Percentiles rank a stretch among this genome's conserved stretches.
Conservation (phyloP, 228 moss, liverwort and hornwort genomes). For the Sphagnum fallax region DNA sequence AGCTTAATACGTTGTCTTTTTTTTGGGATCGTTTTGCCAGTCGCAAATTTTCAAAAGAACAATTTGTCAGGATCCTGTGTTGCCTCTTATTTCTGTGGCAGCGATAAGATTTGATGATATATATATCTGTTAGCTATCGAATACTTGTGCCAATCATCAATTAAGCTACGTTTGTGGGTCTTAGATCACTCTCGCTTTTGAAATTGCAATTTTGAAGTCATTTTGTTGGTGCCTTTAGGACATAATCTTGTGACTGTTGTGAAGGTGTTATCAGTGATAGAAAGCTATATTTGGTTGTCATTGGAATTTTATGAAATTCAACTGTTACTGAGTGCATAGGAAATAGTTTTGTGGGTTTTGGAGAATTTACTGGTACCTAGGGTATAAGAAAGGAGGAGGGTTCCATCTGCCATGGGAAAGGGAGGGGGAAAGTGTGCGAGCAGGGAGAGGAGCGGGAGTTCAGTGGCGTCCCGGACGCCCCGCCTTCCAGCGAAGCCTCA, state of each 20-base stretch:
- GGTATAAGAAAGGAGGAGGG: neutral
- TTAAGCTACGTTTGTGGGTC: no score
- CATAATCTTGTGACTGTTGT: neutral
- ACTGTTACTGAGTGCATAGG: neutral
- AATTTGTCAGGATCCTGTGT: no score
- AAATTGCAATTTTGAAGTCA: no score
- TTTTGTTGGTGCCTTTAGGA: neutral
- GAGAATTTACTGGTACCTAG: constrained; percentile 1
- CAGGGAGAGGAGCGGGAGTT: constrained; percentile 22
- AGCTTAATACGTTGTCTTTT: no score
- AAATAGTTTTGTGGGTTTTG: neutral
- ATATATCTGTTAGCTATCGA: no score
- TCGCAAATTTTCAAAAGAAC: no score
- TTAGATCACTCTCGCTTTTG: no score
- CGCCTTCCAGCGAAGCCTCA: constrained; percentile 3
- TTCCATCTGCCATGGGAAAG: constrained; percentile 22
- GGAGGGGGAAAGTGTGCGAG: constrained; percentile 46
- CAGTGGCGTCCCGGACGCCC: constrained; percentile 7
- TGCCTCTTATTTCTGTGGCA: no score
- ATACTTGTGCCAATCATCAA: no score
- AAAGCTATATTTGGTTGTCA: neutral
- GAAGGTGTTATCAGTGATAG: neutral
- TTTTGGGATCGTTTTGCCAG: no score
- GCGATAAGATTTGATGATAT: no score
- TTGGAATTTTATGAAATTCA: neutral